Evolutionary conservation across 768 basidiomycete species (phyloP), one percentile per base, ranked within the genome.

Genomic region (Mycena albidolilacea): DNA sequence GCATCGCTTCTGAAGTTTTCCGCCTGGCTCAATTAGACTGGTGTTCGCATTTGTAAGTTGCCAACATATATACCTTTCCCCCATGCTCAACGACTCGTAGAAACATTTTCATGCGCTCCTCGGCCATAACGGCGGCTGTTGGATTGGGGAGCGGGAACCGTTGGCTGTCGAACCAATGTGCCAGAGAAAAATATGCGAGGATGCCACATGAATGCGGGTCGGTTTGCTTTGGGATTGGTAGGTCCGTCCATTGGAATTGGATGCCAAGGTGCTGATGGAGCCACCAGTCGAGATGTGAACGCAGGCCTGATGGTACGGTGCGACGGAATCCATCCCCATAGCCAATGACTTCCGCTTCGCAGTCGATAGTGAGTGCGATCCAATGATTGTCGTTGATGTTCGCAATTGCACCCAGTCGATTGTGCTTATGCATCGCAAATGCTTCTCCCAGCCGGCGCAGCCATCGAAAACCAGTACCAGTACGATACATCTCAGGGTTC

Each of bases 51-150:
- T 21, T 8, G 69, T 64, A 37, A 70, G 38, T 30, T 9, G n/a
- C n/a, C n/a, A 44, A n/a, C n/a, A 48, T 64, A 55, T 55, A 64
- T 15, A 63, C 60, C 44, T 61, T 60, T 60, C 61, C 17, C 37
- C 46, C 23, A 23, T 46, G 43, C 23, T 72, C 39, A 19, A 62
- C 43, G 9, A 72, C 37, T 1, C 41, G 55, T 1, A 71, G 44
- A 30, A 71, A 71, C 58, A 71, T 71, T 35, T 65, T 58, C 57
- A 71, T 48, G 10, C 64, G 57, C 37, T 71, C 70, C 9, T 60
- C 63, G 30, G 59, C 64, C 70, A 71, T 71, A 1, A 43, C 19
- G 17, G 44, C 64, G 35, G 57, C 43, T 41, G 57, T 61, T n/a
- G 17, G 35, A 21, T 61, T 12, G 39, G 70, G 70, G 15, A 71